phyloP scores from a whole-genome alignment of 441 rosid species.

The Pelargonium australe region DNA sequence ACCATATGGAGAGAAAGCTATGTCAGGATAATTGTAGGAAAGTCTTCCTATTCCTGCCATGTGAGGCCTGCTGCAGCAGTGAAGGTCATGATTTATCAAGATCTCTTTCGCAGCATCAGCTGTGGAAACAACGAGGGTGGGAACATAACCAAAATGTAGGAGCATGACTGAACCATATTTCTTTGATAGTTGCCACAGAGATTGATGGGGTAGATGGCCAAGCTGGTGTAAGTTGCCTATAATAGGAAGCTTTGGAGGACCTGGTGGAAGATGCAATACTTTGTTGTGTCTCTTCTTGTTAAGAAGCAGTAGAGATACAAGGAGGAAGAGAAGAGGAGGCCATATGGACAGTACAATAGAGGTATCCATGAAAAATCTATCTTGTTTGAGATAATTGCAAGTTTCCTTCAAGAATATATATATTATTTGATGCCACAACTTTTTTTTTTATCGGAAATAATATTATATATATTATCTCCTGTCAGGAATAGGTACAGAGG shows the following conservation, averaged over 20 bases:
- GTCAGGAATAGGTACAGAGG: too few relatives aligned
- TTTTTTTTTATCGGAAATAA: too few relatives aligned
- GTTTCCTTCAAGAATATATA: too few relatives aligned
- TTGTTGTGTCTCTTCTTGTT: too few relatives aligned
- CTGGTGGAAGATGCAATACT: not conserved
- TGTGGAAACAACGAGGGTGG: constrained; percentile 29
- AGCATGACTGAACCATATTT: constrained; percentile 35
- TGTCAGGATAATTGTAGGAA: constrained; percentile 35
- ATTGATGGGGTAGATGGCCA: constrained; percentile 29
- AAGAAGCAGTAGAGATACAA: too few relatives aligned
- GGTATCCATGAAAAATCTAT: too few relatives aligned
- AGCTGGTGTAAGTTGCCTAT: constrained; percentile 39
- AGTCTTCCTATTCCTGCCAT: constrained; percentile 18
- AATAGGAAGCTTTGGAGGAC: constrained; percentile 19
- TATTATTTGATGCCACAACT: too few relatives aligned
- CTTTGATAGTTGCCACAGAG: constrained; percentile 24
- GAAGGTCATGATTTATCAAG: constrained; percentile 38
- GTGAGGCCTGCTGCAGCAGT: constrained; percentile 42
- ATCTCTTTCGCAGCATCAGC: constrained; percentile 31
- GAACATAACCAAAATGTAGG: constrained; percentile 25
- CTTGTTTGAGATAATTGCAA: too few relatives aligned
- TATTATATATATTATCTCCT: too few relatives aligned
- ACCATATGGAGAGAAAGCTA: constrained; percentile 37
- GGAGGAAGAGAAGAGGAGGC: too few relatives aligned
- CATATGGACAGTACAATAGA: too few relatives aligned